Conservation (phyloP, 192 early-diverging fungal species). For the Backusella circina region DNA sequence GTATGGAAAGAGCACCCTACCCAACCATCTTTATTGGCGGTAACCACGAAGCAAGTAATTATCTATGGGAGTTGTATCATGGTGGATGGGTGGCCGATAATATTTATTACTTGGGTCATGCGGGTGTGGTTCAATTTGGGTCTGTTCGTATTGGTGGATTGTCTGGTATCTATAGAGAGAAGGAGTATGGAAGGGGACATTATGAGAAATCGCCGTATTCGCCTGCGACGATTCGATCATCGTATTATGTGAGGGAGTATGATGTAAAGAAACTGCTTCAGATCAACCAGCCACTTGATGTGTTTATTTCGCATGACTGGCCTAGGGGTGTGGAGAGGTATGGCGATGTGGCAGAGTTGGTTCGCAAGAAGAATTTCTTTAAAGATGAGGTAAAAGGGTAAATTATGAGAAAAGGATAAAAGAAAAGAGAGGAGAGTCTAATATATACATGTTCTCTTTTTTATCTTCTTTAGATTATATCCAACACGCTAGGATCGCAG, state of each 20-base stretch:
- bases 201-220: conserved; percentile 80
- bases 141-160: conserved; percentile 90
- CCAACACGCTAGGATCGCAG: conserved; percentile 73
- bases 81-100: conserved; percentile 95
- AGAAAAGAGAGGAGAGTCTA: neutral
- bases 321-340: conserved; percentile 79
- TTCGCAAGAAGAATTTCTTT: conserved; percentile 74
- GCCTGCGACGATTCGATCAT: conserved; percentile 54
- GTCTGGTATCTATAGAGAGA: conserved; percentile 83
- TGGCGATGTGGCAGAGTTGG: conserved; percentile 63
- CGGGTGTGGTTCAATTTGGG: conserved; percentile 83
- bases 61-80: conserved; percentile 94
- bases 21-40: conserved; percentile 97
- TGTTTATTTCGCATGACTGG: conserved; percentile 97
- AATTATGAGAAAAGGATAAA: neutral
- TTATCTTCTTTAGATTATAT: conserved; percentile 61
- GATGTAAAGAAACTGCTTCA: conserved; percentile 77
- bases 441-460: too few species aligned
- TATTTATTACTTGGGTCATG: conserved; percentile 89
- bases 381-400: conserved; percentile 55
- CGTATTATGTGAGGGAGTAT: conserved; percentile 87
- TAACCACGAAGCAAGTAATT: conserved; percentile 96
- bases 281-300: conserved; percentile 74
- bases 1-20: conserved; percentile 70
- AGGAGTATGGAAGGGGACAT: conserved; percentile 63